Conservation (phyloP, 192 early-diverging fungal species). For the Backusella sp. region DNA sequence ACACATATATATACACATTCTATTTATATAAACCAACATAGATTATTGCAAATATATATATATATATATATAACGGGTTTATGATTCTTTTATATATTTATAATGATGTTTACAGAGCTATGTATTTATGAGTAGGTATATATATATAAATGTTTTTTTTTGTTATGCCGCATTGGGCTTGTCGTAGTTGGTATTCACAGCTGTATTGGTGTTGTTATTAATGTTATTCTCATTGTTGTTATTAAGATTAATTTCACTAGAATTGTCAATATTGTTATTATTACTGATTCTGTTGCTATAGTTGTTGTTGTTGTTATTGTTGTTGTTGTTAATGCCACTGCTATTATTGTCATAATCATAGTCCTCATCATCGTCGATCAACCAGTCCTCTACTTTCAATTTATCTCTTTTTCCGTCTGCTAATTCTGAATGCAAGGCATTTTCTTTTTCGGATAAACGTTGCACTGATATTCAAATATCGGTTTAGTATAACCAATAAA, state of each 20-base stretch:
- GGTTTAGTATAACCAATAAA: background rate
- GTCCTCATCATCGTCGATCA: slow-evolving; percentile 7
- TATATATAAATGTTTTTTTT: background rate
- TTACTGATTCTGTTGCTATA: background rate
- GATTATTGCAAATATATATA: background rate
- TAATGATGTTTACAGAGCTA: background rate
- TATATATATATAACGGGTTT: background rate
- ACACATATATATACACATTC: background rate
- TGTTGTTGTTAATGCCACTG: background rate
- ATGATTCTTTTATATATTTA: background rate
- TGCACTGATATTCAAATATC: background rate
- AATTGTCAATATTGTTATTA: background rate
- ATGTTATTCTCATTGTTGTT: background rate
- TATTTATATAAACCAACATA: background rate
- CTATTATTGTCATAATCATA: background rate
- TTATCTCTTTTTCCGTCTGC: background rate
- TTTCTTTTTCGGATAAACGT: background rate
- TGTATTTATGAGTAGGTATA: background rate
- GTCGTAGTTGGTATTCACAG: background rate
- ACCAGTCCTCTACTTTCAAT: background rate
- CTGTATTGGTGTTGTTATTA: background rate
- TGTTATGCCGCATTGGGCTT: background rate
- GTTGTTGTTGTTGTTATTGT: background rate
- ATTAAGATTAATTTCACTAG: background rate
- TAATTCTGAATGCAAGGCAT: background rate